phyloP scores from a whole-genome alignment of 2,329 filamentous ascomycete genomes.

The Trichoderma sp. region DNA sequence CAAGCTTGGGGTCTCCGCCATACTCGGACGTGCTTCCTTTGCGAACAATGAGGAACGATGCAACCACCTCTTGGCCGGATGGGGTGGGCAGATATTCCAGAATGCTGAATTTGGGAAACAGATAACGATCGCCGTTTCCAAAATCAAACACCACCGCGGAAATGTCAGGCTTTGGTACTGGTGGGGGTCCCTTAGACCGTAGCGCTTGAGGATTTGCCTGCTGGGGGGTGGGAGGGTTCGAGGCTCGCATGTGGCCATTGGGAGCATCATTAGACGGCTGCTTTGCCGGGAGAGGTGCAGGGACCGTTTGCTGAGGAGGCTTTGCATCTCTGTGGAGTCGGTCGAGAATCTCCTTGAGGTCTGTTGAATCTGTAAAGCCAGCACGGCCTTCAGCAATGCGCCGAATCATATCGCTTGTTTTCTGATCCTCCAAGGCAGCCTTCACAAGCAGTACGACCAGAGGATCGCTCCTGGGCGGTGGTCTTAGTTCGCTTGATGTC shows the following conservation, averaged over 20 bases:
- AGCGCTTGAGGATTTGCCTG: constrained; percentile 50
- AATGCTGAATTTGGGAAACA: constrained; percentile 76
- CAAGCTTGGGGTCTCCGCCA: constrained; percentile 58
- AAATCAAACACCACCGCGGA: constrained; percentile 70
- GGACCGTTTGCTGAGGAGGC: constrained; percentile 31
- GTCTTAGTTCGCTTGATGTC: constrained; percentile 50
- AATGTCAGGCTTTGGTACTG: constrained; percentile 55
- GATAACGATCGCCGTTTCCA: constrained; percentile 68
- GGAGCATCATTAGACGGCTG: constrained; percentile 32
- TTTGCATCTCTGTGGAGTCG: constrained; percentile 44
- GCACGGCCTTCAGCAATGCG: constrained; percentile 52
- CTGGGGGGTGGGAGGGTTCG: constrained; percentile 17
- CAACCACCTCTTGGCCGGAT: constrained; percentile 59
- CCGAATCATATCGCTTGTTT: constrained; percentile 49
- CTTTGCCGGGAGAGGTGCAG: constrained; percentile 29
- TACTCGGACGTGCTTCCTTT: constrained; percentile 66
- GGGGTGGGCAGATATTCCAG: constrained; percentile 58
- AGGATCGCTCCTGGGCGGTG: constrained; percentile 53
- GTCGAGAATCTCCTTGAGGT: constrained; percentile 53
- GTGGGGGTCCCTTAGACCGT: constrained; percentile 58
- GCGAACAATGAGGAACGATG: constrained; percentile 74
- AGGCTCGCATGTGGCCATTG: constrained; percentile 31
- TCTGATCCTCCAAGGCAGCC: constrained; percentile 51
- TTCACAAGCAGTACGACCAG: constrained; percentile 57
- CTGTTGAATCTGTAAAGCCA: constrained; percentile 50